Conservation (phyloP, 306 rosid genomes). For the Potentilla sterilis region DNA sequence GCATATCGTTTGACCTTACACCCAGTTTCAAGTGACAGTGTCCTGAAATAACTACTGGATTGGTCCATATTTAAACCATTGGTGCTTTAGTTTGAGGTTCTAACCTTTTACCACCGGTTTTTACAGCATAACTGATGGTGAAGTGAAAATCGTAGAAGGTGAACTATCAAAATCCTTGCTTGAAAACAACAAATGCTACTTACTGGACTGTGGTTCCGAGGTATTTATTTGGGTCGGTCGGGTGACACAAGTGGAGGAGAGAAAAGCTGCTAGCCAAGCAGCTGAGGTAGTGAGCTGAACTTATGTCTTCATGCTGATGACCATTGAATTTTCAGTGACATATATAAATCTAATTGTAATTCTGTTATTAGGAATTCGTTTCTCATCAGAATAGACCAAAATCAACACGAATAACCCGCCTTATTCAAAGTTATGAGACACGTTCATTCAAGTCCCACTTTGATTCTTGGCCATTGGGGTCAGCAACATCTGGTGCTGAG, state of each 20-base stretch:
- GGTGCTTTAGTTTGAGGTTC: not conserved
- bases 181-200: constrained; percentile 89
- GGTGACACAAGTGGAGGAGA: constrained; percentile 92
- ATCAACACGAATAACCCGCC: constrained; percentile 74
- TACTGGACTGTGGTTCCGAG: constrained; percentile 93
- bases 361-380: constrained; percentile 68
- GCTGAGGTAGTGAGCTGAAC: constrained; percentile 70
- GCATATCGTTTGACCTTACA: not conserved
- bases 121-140: constrained; percentile 72
- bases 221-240: constrained; percentile 94
- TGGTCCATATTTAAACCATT: not conserved
- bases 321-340: constrained; percentile 19
- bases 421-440: constrained; percentile 95
- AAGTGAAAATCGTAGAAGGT: constrained; percentile 68
- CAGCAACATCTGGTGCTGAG: constrained; percentile 69
- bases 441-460: constrained; percentile 93
- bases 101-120: constrained; percentile 29
- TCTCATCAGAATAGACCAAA: constrained; percentile 80
- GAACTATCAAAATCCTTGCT: constrained; percentile 79
- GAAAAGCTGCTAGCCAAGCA: constrained; percentile 77
- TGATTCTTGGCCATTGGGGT: constrained; percentile 95
- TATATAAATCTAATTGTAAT: constrained; percentile 11
- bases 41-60: not conserved
- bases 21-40: not conserved
- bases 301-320: constrained; percentile 25